These are phyloP conservation scores for Berkeleyomyces basicola DNA, from an alignment of 2,329 filamentous ascomycete species.

Conservation along the genomic window DNA sequence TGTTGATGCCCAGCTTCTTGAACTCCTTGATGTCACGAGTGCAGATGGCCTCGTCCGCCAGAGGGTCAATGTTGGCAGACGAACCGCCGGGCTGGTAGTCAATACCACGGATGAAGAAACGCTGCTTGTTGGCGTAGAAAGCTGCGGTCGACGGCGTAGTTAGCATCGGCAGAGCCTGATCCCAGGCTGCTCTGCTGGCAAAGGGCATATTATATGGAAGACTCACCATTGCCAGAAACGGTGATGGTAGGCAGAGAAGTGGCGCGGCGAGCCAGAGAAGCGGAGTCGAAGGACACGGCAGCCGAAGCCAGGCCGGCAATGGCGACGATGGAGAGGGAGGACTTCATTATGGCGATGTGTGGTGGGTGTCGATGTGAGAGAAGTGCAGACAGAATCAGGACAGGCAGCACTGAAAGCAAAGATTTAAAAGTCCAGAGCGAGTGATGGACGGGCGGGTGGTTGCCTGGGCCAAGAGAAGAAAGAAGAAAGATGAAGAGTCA, in stretches of 20 bases:
- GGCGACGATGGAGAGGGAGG: slow-evolving; percentile 20
- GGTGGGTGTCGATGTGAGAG: not conserved
- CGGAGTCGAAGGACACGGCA: slow-evolving; percentile 27
- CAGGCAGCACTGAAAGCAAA: slow-evolving; percentile 14
- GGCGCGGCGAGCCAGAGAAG: slow-evolving; percentile 36
- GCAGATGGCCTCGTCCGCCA: slow-evolving; percentile 54
- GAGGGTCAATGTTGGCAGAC: slow-evolving; percentile 47
- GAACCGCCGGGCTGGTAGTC: slow-evolving; percentile 48
- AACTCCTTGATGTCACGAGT: slow-evolving; percentile 67
- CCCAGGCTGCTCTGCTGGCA: not conserved
- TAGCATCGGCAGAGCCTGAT: not conserved
- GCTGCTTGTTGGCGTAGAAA: slow-evolving; percentile 35
- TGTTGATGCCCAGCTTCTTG: slow-evolving; percentile 76
- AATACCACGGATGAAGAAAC: slow-evolving; percentile 44
- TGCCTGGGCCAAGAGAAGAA: slow-evolving; percentile 1
- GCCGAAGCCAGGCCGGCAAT: slow-evolving; percentile 32
- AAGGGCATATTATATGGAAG: not conserved
- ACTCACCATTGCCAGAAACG: slow-evolving; percentile 39
- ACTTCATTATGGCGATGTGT: slow-evolving; percentile 13
- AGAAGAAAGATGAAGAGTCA: slow-evolving; percentile 6
- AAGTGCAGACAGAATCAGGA: not conserved
- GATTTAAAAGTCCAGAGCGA: slow-evolving; percentile 12
- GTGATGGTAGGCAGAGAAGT: slow-evolving; percentile 33
- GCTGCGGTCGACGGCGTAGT: slow-evolving; percentile 22
- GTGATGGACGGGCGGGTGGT: slow-evolving; percentile 1